Base-by-base conservation (phyloP, 495 filamentous ascomycete species). In the Penicillium dipodomyicola region DNA sequence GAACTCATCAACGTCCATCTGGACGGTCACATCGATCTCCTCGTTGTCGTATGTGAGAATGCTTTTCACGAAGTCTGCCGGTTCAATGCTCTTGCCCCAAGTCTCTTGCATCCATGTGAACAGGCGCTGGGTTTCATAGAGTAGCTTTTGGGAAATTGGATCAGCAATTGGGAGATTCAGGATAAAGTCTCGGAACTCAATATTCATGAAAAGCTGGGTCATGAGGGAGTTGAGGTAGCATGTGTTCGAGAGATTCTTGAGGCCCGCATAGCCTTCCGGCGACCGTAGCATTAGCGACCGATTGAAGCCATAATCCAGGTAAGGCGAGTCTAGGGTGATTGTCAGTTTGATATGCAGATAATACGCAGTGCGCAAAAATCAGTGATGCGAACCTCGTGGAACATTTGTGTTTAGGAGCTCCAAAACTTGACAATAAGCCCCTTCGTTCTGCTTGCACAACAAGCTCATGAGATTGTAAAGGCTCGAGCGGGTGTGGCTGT, bases 1-100 rank as follows among this genome's bases (percentile, higher is more conserved):
- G 68, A 97, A 99, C 65, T 96, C 92, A 60, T 97, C 95, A 14
- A 96, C 95, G 66, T 99, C 94, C 90, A 97, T 97, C 67, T 97
- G 95, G 40, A 89, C 80, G 19, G 84, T 84, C 25, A 93, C 85
- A 71, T 97, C 92, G 48, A 97, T 92, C n/a, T 81, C 77, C 17
- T 85, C 77, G 46, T 91, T 88, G 27, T 96, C 92, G 61, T 94
- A 93, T 0, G 89, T 94, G 51, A 82, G 84, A 63, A 97, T 88
- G 33, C 82, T 83, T 20, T 78, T 77, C 27, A 93, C 90, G 47
- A 94, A 84, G 0, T 82, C 81, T 39, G 80, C 74, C 0, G 94
- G 88, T 55, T 92, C 89, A 17, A 91, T 81, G 41, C 75, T 84
- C 61, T 87, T 90, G 19, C 75, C 78, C 62, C 84, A 85, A 37